Base-by-base conservation (phyloP, 768 basidiomycete genomes). In the Mycena rosella region DNA sequence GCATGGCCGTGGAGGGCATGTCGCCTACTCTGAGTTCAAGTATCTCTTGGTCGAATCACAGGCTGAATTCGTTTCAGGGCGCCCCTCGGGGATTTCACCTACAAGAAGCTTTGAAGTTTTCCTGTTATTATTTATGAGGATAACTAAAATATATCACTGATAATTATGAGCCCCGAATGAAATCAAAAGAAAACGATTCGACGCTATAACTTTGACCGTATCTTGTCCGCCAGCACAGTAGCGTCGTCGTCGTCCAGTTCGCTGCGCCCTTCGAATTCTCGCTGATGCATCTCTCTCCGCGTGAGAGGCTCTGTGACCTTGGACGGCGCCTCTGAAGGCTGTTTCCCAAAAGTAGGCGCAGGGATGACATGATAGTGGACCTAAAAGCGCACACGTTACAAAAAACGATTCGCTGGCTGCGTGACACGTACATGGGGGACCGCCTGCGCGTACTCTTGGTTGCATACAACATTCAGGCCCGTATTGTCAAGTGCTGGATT, bases 281-380 rank as follows among this genome's bases (percentile, higher is more conserved):
- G 79, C 64, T 80, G 80, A 72, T 91, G 88, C 87, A 93, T 89
- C 65, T 88, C 84, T 63, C 77, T 79, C 69, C 78, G 74, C 2
- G 86, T 84, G 9, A 82, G 79, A 5, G 83, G 79, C 5, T 62
- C 67, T 44, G 27, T 52, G 47, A 65, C 59, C 42, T 36, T 72
- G 22, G 59, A 47, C 60, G 49, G 51, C 44, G 59, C 45, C 34
- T 67, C 62, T 49, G 60, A 56, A 38, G 71, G 59, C 40, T 75
- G 61, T 59, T 68, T 78, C 4, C 60, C 66, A 65, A 87, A 82
- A 32, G 67, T 80, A 3, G 92, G 92, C 2, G 92, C 91, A 1
- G 91, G 92, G 60, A 93, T 89, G 56, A 93, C 84, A 75, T 93
- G 92, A 74, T 89, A 92, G 75, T 92, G 92, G 32, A 92, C 91